These are phyloP conservation scores for Gardenia jasminoides DNA, from an alignment of 257 asterid species.

Conservation along the genomic window DNA sequence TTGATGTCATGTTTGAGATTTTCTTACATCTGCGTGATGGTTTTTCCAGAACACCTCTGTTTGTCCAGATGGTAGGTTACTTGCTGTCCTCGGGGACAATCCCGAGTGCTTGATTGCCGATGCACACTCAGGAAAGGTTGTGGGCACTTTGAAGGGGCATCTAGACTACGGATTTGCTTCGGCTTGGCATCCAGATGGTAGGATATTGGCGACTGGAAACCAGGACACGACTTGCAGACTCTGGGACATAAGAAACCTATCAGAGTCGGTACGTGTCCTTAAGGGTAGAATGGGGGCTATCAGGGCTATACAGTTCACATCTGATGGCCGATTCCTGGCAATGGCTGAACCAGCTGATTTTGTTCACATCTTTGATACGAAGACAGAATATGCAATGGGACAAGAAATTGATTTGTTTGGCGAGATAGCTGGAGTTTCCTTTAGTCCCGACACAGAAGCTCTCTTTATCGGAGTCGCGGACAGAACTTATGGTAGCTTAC, in stretches of 20 bases:
- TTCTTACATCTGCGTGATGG: not conserved
- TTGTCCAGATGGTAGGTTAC: constrained; percentile 62
- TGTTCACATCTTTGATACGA: constrained; percentile 58
- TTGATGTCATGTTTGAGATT: not conserved
- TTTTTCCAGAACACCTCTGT: constrained; percentile 59
- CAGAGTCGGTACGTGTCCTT: constrained; percentile 56
- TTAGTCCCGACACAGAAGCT: constrained; percentile 72
- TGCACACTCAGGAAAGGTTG: constrained; percentile 38
- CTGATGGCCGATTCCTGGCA: constrained; percentile 84
- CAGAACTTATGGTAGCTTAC: constrained; percentile 69
- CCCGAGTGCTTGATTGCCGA: constrained; percentile 44
- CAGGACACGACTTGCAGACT: constrained; percentile 84
- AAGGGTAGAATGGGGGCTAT: constrained; percentile 80
- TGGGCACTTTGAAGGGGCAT: constrained; percentile 65
- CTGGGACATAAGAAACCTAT: constrained; percentile 76
- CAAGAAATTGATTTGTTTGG: constrained; percentile 87
- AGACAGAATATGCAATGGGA: constrained; percentile 35
- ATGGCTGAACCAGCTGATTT: constrained; percentile 90
- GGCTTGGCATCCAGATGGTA: constrained; percentile 87
- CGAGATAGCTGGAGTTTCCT: constrained; percentile 73
- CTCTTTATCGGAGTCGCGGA: constrained; percentile 73
- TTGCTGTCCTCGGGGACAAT: constrained; percentile 77
- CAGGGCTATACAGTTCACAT: constrained; percentile 52
- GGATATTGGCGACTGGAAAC: constrained; percentile 75
- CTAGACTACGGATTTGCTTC: constrained; percentile 74